Evolutionary conservation across 805 yeast genomes (phyloP).

Genomic region (Starmerella floris): DNA sequence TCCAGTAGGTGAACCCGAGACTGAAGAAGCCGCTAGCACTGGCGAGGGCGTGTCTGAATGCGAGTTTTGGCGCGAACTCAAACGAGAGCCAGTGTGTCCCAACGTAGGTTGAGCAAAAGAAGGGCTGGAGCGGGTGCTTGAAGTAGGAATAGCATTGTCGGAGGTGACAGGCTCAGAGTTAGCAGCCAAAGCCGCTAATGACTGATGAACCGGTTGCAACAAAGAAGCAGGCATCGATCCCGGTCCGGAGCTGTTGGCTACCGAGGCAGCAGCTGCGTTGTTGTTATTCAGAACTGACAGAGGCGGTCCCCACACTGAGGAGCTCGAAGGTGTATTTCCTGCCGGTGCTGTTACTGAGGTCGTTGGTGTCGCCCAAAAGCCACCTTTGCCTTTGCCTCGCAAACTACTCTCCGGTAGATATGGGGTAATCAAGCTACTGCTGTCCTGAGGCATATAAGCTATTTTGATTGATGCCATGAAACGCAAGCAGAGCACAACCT

Average conservation of each 20-base stretch:
- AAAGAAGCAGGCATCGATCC: no score
- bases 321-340: constrained; percentile 5
- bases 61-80: constrained; percentile 14
- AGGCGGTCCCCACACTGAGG: constrained; percentile 16
- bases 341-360: constrained; percentile 15
- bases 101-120: constrained; percentile 2
- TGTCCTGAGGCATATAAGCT: constrained; percentile 14
- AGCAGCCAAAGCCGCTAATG: constrained; percentile 16
- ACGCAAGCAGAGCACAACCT: neutral
- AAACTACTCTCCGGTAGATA: constrained; percentile 5
- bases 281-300: constrained; percentile 2
- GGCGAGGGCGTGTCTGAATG: constrained; percentile 9
- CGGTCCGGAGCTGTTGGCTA: no score
- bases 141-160: neutral
- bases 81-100: constrained; percentile 7
- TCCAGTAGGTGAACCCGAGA: neutral
- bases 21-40: neutral
- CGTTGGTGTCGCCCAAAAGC: constrained; percentile 12
- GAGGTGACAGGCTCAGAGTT: constrained; percentile 15
- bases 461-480: constrained; percentile 13
- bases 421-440: constrained; percentile 2
- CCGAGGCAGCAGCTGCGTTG: neutral
- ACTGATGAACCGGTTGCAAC: neutral
- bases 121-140: neutral
- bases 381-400: neutral